A percentile compares a stretch with the other conserved stretches of the same genome.
phyloP scores from a whole-genome alignment of 2,329 filamentous ascomycete species.

The Alternaria sp. region DNA sequence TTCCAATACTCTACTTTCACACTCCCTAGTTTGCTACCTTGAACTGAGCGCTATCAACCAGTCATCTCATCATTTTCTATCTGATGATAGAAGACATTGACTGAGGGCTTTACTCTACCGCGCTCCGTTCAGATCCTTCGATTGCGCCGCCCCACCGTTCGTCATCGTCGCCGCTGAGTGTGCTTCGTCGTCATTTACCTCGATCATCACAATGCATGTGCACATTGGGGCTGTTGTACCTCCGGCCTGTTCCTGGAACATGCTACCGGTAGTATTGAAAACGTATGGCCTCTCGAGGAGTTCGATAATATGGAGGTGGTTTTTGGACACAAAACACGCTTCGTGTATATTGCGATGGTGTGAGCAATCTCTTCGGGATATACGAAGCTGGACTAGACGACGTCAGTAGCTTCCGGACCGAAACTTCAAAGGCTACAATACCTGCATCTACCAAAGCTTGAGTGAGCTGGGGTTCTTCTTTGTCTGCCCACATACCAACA shows the following conservation, averaged over 20 bases:
- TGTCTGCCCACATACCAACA: not conserved
- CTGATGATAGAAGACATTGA: not conserved
- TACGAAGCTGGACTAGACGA: not conserved
- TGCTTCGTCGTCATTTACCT: not conserved
- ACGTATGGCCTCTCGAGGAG: not conserved
- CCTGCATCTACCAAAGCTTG: not conserved
- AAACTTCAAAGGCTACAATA: not conserved
- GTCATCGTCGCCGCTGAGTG: not conserved
- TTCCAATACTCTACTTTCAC: not conserved
- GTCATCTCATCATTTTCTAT: not conserved
- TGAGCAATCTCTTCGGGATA: not conserved
- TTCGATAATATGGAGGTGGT: not conserved
- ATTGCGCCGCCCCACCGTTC: not conserved
- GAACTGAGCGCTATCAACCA: not conserved
- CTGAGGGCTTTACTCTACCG: not conserved
- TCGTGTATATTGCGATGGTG: slow-evolving; percentile 1
- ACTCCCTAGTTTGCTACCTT: not conserved
- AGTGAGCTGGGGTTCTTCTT: not conserved
- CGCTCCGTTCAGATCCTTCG: not conserved
- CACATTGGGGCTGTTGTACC: not conserved
- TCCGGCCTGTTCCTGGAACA: not conserved
- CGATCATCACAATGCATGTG: not conserved
- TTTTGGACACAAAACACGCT: not conserved
- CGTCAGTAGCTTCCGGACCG: not conserved
- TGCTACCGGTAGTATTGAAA: not conserved